Base-by-base conservation (phyloP, 768 basidiomycete species). In the Strobilomyces echinocephalus region DNA sequence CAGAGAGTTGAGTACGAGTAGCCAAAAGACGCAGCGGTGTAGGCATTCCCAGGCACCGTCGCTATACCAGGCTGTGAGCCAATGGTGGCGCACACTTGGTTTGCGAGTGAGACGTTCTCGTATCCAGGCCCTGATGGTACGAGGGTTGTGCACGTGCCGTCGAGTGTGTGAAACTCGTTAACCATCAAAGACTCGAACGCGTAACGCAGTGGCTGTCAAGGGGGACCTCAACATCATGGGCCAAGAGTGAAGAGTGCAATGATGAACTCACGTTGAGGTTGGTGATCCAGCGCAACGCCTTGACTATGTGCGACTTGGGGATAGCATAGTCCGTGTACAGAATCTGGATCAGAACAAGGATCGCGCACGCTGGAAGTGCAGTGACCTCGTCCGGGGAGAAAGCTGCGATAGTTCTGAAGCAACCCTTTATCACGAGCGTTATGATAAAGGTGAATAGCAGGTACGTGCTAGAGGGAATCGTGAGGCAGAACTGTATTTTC, bases 101-200 rank as follows among this genome's bases (percentile, higher is more conserved):
- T 72, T 1, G 53, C 50, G 4, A 72, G 61, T 24, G 60, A 57
- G 3, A 60, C 53, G 31, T 71, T 69, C 34, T 63, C 68, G 38
- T 75, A 75, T 9, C 68, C 64, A 47, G 72, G 65, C 2, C 71
- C 72, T 10, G 59, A 63, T n/a, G n/a, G n/a, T 10, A 69, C 91
- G 7, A 84, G 74, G 0, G 84, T 78, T 2, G 87, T 77, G 65
- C 92, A 95, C 1, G 85, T 84, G 59, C 84, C 89, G 20, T 86
- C 68, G 9, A 88, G 69, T 0, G 80, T 84, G 58, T 79, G 82
- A 70, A 93, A 93, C 66, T 95, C 91, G 69, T 92, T 95, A n/a
- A 80, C 75, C 64, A 95, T 75, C 40, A 92, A 65, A 0, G 79
- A 75, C 55, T 91, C 87, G 64, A 94, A 94, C 0, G 63, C 54